Conservation (phyloP, 805 yeast genomes). For the Candida palmyrensis region DNA sequence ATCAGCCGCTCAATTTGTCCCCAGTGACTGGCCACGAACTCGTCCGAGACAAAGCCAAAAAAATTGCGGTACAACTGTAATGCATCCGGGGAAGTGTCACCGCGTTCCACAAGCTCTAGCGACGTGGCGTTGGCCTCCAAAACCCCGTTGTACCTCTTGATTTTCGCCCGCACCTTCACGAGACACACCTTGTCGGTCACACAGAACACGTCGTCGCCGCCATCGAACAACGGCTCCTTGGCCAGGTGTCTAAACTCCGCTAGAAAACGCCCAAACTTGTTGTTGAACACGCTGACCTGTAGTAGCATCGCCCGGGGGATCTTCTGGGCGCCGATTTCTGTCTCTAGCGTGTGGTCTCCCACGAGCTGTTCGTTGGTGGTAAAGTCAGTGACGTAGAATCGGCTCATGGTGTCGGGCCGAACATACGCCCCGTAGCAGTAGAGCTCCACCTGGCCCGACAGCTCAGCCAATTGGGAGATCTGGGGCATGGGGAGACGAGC, state of each 20-base stretch:
- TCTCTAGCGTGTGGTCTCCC: slow-evolving; percentile 4
- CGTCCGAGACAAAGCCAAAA: slow-evolving; percentile 1
- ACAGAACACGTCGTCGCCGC: slow-evolving; percentile 3
- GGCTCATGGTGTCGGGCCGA: not conserved
- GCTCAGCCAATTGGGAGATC: no score
- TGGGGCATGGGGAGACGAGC: no score
- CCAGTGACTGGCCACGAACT: slow-evolving; percentile 1
- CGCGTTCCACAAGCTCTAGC: slow-evolving; percentile 1
- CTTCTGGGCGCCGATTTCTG: slow-evolving; percentile 3
- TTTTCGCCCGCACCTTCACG: slow-evolving; percentile 5
- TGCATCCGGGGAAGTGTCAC: slow-evolving; percentile 1
- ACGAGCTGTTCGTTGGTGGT: slow-evolving; percentile 8
- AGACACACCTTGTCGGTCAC: slow-evolving; percentile 7
- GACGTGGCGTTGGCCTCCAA: slow-evolving; percentile 10
- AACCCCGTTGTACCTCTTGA: slow-evolving; percentile 9
- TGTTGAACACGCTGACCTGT: slow-evolving; percentile 11
- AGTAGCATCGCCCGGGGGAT: slow-evolving; percentile 9
- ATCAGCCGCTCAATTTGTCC: slow-evolving; percentile 2
- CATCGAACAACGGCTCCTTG: slow-evolving; percentile 4
- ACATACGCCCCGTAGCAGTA: slow-evolving; percentile 2
- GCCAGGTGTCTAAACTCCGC: slow-evolving; percentile 4
- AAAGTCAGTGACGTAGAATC: slow-evolving; percentile 16
- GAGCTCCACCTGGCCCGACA: no score
- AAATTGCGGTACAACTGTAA: slow-evolving; percentile 1
- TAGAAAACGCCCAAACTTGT: slow-evolving; percentile 5